Conservation (phyloP, 495 filamentous ascomycete species). For the Friedmanniomyces simplex region DNA sequence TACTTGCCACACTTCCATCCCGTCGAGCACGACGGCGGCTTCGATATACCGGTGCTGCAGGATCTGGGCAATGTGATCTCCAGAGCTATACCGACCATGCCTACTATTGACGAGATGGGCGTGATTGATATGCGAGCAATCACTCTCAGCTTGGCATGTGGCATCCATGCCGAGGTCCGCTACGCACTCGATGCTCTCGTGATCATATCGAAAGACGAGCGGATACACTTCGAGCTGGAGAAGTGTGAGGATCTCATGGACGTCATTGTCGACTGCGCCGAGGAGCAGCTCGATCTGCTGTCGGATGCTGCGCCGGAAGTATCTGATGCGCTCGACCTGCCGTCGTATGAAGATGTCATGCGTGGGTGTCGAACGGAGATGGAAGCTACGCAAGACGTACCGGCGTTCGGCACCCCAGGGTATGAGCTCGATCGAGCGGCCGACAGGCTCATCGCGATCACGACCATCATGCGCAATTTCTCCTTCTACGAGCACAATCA, state of each 20-base stretch:
- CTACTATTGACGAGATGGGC: conserved; percentile 66
- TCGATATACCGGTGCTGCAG: conserved; percentile 12
- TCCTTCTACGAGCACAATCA: conserved; percentile 77
- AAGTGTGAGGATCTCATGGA: conserved; percentile 84
- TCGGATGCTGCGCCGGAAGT: conserved; percentile 71
- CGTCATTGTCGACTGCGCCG: conserved; percentile 77
- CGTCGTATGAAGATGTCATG: conserved; percentile 78
- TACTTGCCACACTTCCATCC: conserved; percentile 17
- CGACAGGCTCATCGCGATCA: conserved; percentile 80
- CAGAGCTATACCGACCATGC: conserved; percentile 57
- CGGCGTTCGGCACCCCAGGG: conserved; percentile 62
- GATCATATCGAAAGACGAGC: conserved; percentile 54
- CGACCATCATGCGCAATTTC: conserved; percentile 84
- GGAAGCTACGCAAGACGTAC: conserved; percentile 55
- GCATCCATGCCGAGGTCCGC: conserved; percentile 77
- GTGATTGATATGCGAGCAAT: conserved; percentile 85
- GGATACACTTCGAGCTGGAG: conserved; percentile 51
- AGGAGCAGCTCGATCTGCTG: conserved; percentile 71
- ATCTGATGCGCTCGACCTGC: conserved; percentile 68
- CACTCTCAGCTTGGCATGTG: conserved; percentile 83
- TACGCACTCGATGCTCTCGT: conserved; percentile 77
- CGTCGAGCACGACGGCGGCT: conserved; percentile 20
- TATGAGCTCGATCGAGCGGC: conserved; percentile 80
- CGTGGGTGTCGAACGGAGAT: conserved; percentile 64
- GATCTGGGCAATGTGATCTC: conserved; percentile 17